These are phyloP conservation scores for Alternaria panax DNA, from an alignment of 2,329 filamentous ascomycete genomes.

Conservation along the genomic window DNA sequence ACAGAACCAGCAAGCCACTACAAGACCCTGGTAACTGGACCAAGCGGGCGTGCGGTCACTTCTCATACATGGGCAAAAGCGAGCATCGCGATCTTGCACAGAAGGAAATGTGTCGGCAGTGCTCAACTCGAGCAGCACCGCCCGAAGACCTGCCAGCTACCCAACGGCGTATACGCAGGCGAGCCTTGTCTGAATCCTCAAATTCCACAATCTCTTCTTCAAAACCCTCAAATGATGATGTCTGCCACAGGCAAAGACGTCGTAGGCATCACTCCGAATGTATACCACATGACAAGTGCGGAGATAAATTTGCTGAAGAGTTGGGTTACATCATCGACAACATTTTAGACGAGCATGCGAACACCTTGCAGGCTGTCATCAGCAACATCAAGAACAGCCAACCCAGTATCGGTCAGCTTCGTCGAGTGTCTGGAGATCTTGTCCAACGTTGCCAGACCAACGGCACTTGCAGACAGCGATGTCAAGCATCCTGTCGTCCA, in stretches of 20 bases:
- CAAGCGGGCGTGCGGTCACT: slow-evolving; percentile 43
- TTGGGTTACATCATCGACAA: slow-evolving; percentile 50
- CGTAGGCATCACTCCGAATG: slow-evolving; percentile 25
- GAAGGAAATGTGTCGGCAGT: slow-evolving; percentile 28
- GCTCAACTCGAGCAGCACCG: slow-evolving; percentile 22
- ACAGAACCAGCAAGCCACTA: slow-evolving; percentile 19
- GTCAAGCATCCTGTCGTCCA: slow-evolving; percentile 6
- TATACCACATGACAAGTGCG: slow-evolving; percentile 30
- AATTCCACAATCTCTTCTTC: slow-evolving; percentile 16
- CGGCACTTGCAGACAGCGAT: slow-evolving; percentile 5
- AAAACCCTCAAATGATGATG: not conserved
- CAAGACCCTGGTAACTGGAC: slow-evolving; percentile 34
- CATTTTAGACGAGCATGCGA: slow-evolving; percentile 52
- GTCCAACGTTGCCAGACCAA: slow-evolving; percentile 22
- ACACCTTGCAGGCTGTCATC: slow-evolving; percentile 50
- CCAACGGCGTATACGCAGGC: slow-evolving; percentile 13
- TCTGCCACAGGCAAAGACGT: slow-evolving; percentile 5
- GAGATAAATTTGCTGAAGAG: slow-evolving; percentile 42
- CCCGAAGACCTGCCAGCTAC: slow-evolving; percentile 3
- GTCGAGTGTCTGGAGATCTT: slow-evolving; percentile 27
- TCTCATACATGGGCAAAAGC: slow-evolving; percentile 22
- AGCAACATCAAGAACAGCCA: slow-evolving; percentile 45
- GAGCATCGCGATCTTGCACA: slow-evolving; percentile 27
- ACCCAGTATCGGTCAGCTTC: slow-evolving; percentile 26
- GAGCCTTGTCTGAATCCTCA: slow-evolving; percentile 24